These are phyloP conservation scores for Lupinus albus DNA, from an alignment of 306 rosid genomes.

Conservation along the genomic window DNA sequence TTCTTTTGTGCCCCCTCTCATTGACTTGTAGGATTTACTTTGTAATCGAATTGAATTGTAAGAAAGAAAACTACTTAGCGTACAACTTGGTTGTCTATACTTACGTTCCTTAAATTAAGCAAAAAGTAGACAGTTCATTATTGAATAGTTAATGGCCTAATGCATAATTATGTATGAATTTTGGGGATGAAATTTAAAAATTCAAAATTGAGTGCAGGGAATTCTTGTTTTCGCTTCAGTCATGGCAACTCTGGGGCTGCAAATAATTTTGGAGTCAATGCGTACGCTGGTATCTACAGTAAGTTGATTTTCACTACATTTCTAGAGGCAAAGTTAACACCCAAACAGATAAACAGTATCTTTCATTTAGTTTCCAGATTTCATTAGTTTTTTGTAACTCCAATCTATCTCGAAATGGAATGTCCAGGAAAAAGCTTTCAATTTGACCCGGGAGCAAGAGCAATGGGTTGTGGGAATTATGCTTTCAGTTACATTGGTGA, in stretches of 20 bases:
- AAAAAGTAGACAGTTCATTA: background rate
- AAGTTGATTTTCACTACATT: conserved; percentile 45
- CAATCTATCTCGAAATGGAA: conserved; percentile 25
- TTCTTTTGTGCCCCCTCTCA: conserved; percentile 8
- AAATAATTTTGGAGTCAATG: conserved; percentile 89
- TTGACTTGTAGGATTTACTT: background rate
- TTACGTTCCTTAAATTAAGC: conserved; percentile 8
- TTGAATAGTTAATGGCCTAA: conserved; percentile 20
- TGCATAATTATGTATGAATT: background rate
- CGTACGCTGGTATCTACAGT: conserved; percentile 69
- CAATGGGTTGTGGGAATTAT: conserved; percentile 91
- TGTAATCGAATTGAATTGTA: background rate
- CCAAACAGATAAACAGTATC: background rate
- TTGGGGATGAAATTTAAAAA: conserved; percentile 23
- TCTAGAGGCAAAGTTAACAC: conserved; percentile 4
- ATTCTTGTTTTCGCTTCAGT: conserved; percentile 99
- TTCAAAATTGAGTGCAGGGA: conserved; percentile 63
- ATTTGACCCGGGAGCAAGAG: conserved; percentile 76
- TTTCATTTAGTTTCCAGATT: conserved; percentile 11
- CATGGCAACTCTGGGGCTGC: conserved; percentile 98
- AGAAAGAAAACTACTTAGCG: background rate
- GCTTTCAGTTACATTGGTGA: conserved; percentile 88
- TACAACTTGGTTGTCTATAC: background rate
- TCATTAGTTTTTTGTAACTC: background rate
- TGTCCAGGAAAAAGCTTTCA: conserved; percentile 63